Percentiles rank a stretch among this genome's conserved stretches.
These are phyloP conservation scores for Diaporthe aspalathi DNA, from an alignment of 2,329 filamentous ascomycete genomes.

Conservation along the genomic window DNA sequence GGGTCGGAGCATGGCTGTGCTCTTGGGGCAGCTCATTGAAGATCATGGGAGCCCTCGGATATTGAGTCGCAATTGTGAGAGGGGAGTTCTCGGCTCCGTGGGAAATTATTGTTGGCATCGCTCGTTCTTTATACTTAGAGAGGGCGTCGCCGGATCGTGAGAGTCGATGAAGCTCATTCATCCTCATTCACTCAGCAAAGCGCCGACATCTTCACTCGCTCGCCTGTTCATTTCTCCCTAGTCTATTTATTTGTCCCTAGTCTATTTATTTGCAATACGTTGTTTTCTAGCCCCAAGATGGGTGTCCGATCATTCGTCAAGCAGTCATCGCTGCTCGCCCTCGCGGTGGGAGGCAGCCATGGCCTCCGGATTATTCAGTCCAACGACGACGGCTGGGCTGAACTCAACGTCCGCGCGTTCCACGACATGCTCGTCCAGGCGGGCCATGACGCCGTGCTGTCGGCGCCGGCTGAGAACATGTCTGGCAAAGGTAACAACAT, in stretches of 20 bases:
- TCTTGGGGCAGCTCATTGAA: neutral
- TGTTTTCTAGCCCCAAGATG: constrained; percentile 1
- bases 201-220: neutral
- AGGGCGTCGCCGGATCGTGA: constrained; percentile 4
- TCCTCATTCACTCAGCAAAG: neutral
- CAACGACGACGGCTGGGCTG: constrained; percentile 82
- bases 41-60: constrained; percentile 13
- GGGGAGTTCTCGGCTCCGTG: neutral
- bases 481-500: constrained; percentile 69
- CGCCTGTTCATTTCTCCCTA: neutral
- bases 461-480: constrained; percentile 73
- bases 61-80: neutral
- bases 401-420: constrained; percentile 72
- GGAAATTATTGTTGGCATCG: neutral
- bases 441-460: constrained; percentile 72
- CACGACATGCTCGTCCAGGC: constrained; percentile 65
- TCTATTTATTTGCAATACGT: too few species aligned
- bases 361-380: constrained; percentile 65
- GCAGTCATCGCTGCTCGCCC: constrained; percentile 29
- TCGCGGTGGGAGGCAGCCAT: constrained; percentile 22
- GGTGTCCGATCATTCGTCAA: constrained; percentile 36
- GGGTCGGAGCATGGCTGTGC: constrained; percentile 24
- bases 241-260: neutral
- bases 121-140: neutral
- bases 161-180: neutral